phyloP scores from a whole-genome alignment of 768 basidiomycete species.

The Auricularia sp. region DNA sequence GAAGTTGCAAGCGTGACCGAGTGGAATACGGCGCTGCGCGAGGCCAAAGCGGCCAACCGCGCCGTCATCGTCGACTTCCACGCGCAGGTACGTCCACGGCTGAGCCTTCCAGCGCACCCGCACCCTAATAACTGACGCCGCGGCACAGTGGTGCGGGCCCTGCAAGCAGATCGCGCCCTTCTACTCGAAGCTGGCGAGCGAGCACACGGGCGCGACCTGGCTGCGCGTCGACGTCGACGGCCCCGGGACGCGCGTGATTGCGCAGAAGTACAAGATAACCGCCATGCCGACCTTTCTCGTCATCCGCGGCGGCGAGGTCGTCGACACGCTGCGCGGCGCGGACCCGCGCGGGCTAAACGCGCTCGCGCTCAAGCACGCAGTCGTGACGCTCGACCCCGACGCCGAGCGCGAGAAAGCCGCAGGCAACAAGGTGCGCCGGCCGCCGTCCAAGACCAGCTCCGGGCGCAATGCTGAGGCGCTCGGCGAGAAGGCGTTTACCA shows the following conservation, averaged over 20 bases:
- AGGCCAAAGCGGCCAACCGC: not conserved
- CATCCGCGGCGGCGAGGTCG: not conserved
- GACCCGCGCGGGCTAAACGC: not conserved
- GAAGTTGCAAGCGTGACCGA: not conserved
- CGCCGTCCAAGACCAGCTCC: not conserved
- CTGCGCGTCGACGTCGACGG: not conserved
- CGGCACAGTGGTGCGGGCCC: not conserved
- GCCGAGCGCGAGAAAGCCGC: not conserved
- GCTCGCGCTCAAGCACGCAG: not conserved
- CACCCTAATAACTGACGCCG: not conserved
- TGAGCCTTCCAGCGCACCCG: not conserved
- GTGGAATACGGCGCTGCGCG: not conserved
- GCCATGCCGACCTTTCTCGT: constrained; percentile 1
- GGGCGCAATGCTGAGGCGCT: not conserved
- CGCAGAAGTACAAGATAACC: not conserved
- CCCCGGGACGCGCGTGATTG: not conserved
- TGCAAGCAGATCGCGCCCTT: not conserved
- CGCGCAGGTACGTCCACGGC: not conserved
- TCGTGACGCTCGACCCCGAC: not conserved
- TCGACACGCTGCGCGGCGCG: not conserved
- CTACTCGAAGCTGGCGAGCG: not conserved
- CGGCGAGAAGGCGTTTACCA: not conserved
- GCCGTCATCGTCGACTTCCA: constrained; percentile 1
- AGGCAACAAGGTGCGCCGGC: not conserved
- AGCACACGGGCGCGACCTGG: not conserved